These are phyloP conservation scores for Trametes cingulata DNA, from an alignment of 768 basidiomycete genomes.

Conservation along the genomic window DNA sequence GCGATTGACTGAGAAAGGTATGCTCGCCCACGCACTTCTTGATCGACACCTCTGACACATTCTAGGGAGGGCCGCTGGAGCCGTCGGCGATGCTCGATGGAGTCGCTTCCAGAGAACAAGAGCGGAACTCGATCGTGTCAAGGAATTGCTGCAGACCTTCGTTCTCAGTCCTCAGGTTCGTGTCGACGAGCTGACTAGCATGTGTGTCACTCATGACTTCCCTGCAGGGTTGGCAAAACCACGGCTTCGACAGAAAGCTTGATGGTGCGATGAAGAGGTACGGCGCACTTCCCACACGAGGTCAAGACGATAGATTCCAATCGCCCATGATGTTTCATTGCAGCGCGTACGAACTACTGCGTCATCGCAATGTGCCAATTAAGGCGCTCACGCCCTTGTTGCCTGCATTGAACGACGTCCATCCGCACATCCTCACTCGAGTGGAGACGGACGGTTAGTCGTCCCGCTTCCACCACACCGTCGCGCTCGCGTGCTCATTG, in stretches of 20 bases:
- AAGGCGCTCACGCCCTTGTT: conserved; percentile 43
- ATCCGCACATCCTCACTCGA: conserved; percentile 55
- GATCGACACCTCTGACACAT: neutral
- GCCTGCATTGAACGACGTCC: conserved; percentile 52
- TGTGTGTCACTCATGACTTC: too few species aligned
- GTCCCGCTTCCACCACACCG: neutral
- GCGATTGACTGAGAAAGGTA: conserved; percentile 77
- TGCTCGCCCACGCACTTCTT: neutral
- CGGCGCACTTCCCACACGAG: neutral
- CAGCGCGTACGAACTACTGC: conserved; percentile 78
- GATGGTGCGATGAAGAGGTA: conserved; percentile 51
- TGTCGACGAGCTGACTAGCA: neutral
- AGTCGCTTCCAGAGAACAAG: conserved; percentile 35
- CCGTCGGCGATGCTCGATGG: conserved; percentile 48
- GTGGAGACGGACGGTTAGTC: conserved; percentile 69
- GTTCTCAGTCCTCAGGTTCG: conserved; percentile 45
- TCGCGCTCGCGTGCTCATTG: neutral
- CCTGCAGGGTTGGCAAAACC: conserved; percentile 41
- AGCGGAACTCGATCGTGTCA: conserved; percentile 37
- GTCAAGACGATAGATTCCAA: neutral
- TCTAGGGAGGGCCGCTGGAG: conserved; percentile 43
- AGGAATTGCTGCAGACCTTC: conserved; percentile 36
- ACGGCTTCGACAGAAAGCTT: conserved; percentile 41
- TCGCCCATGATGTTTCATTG: neutral
- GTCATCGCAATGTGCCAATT: conserved; percentile 54